These are phyloP conservation scores for Carallia pectinifolia DNA, from an alignment of 345 rosid species.

Conservation along the genomic window DNA sequence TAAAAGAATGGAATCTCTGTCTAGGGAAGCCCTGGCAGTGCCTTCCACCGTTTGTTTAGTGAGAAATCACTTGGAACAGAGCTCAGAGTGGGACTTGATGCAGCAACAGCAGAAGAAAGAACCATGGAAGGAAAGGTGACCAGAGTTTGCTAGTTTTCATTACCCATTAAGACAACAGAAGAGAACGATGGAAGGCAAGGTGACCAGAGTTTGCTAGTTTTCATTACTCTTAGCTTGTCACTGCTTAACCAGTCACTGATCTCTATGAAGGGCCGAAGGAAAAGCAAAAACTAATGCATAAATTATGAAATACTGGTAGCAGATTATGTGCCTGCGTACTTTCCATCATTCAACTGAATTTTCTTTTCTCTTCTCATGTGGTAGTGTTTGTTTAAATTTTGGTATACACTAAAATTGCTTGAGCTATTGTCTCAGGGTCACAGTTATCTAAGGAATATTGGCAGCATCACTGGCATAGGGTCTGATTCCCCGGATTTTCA, in stretches of 20 bases:
- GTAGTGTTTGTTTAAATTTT: too few relatives aligned
- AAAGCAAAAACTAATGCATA: too few relatives aligned
- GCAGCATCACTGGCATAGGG: too few relatives aligned
- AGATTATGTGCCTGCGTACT: too few relatives aligned
- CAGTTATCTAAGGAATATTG: too few relatives aligned
- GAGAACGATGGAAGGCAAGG: not conserved
- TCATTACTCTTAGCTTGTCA: not conserved
- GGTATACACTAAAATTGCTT: too few relatives aligned
- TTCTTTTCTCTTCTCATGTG: too few relatives aligned
- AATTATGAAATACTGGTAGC: too few relatives aligned
- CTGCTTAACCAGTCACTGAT: not conserved
- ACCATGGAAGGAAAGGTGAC: not conserved
- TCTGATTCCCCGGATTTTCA: too few relatives aligned
- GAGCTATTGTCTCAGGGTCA: too few relatives aligned
- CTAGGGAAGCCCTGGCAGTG: conserved; percentile 22
- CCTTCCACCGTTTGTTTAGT: conserved; percentile 17
- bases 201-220: not conserved
- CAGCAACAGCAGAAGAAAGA: not conserved
- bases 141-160: not conserved
- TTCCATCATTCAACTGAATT: too few relatives aligned
- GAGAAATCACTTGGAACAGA: conserved; percentile 1
- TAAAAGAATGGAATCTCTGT: conserved; percentile 34
- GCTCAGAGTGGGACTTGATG: not conserved
- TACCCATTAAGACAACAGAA: not conserved
- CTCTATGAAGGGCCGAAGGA: not conserved